Evolutionary conservation across 164 flowering plant genomes (phyloP), one percentile per base, ranked within the genome.

Genomic region (Cinnamomum micranthum): DNA sequence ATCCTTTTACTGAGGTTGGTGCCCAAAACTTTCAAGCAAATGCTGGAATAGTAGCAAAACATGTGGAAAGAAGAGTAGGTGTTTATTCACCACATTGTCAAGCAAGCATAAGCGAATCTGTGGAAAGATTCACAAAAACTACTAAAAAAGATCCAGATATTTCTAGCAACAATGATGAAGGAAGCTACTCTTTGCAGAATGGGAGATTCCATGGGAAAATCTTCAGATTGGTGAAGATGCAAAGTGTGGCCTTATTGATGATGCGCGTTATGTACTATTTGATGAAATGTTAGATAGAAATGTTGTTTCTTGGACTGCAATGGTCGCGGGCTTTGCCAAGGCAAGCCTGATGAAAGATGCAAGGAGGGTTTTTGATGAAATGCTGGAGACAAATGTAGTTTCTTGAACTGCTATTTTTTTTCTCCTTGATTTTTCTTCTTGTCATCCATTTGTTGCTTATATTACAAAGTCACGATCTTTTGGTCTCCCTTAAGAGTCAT

Each of bases 161-260:
- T 73, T 50, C 71, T 63, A 71, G 72, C 74, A 80, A 65, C 79
- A 81, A 72, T 7, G 71, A 74, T 76, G 86, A 86, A 75, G 82
- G 74, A 65, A 79, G 83, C 66, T 81, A 82, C 76, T 83, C 85
- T 89, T 82, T 83, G 88, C 92, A 22, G 97, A 91, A 73, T 94
- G 90, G 89, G 98, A 95, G 85, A 92, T 95, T 75, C 89, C 77
- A 28, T 95, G 99, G 99, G 97, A 93, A 72, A 91, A 91, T 91
- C 94, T 95, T 76, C 95, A 87, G 63, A 85, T 92, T 80, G 98
- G 94, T 81, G 98, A 93, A 79, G n/a, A n/a, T n/a, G n/a, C n/a
- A n/a, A n/a, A n/a, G n/a, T n/a, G n/a, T n/a, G n/a, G n/a, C n/a
- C n/a, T n/a, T n/a, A n/a, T n/a, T n/a, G n/a, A n/a, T n/a, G n/a